These are phyloP conservation scores for Tolypocladium nubicola DNA, from an alignment of 2,329 filamentous ascomycete genomes.

Conservation along the genomic window DNA sequence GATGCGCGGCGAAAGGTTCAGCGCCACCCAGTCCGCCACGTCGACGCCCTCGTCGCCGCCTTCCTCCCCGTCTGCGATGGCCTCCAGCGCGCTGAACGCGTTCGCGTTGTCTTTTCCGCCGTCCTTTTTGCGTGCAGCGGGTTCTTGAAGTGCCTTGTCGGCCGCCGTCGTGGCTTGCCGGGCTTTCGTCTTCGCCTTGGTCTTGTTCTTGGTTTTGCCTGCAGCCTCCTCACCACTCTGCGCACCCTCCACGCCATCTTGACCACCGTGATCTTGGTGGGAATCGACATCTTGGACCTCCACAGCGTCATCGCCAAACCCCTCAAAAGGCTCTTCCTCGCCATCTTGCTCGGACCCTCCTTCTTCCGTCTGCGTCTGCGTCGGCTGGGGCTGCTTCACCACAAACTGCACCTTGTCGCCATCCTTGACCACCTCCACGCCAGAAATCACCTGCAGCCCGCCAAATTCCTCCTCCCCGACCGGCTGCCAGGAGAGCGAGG, in stretches of 20 bases:
- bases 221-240: conserved; percentile 16
- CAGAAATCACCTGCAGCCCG: conserved; percentile 83
- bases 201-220: conserved; percentile 12
- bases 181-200: conserved; percentile 18
- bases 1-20: conserved; percentile 63
- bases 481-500: conserved; percentile 51
- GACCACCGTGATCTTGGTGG: conserved; percentile 19
- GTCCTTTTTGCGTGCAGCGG: conserved; percentile 24
- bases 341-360: conserved; percentile 10
- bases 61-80: conserved; percentile 40
- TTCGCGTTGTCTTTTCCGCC: conserved; percentile 25
- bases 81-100: conserved; percentile 43
- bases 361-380: conserved; percentile 8
- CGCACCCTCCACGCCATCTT: conserved; percentile 19
- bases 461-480: conserved; percentile 94
- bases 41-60: conserved; percentile 49
- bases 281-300: conserved; percentile 20
- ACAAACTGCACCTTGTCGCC: conserved; percentile 50
- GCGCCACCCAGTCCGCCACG: conserved; percentile 65
- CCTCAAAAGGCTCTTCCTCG: conserved; percentile 50
- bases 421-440: conserved; percentile 71
- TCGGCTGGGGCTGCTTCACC: conserved; percentile 14
- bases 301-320: conserved; percentile 44
- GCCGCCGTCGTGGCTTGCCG: conserved; percentile 19
- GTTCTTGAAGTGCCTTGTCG: conserved; percentile 20